These are phyloP conservation scores for Eucalyptus paniculata DNA, from an alignment of 345 rosid species.

Conservation along the genomic window DNA sequence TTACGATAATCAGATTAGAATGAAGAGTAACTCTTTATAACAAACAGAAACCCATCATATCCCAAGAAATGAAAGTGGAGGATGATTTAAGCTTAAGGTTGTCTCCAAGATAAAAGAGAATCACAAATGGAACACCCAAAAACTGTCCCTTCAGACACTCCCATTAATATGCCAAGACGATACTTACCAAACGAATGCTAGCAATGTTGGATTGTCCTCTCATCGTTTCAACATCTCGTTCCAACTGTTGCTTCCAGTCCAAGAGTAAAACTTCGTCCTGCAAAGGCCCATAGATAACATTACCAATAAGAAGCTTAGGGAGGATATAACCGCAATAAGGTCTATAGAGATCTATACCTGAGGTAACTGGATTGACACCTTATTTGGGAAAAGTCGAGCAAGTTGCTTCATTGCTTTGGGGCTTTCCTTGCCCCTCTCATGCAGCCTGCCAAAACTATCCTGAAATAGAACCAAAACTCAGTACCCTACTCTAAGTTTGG, in stretches of 20 bases:
- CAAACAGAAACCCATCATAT: background rate
- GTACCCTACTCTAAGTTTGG: background rate
- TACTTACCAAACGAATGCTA: slow-evolving; percentile 65
- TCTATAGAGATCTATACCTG: slow-evolving; percentile 38
- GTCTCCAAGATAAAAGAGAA: background rate
- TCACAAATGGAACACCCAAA: background rate
- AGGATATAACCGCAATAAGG: background rate
- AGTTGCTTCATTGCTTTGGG: slow-evolving; percentile 90
- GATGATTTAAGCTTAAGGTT: background rate
- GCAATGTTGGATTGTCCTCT: slow-evolving; percentile 69
- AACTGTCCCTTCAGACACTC: background rate
- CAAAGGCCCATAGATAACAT: slow-evolving; percentile 7
- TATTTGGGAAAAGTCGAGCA: slow-evolving; percentile 84
- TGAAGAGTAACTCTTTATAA: background rate
- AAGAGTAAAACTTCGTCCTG: slow-evolving; percentile 84
- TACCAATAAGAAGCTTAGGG: background rate
- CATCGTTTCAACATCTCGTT: slow-evolving; percentile 81
- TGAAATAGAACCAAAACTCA: slow-evolving; percentile 14
- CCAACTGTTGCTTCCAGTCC: slow-evolving; percentile 97
- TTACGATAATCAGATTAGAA: background rate
- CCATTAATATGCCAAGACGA: background rate
- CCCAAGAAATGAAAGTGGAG: background rate
- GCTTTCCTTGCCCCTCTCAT: slow-evolving; percentile 82
- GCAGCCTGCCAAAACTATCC: slow-evolving; percentile 85
- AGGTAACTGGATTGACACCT: slow-evolving; percentile 92